phyloP scores from a whole-genome alignment of 805 yeast genomes.

The Yamadazyma laniorum region DNA sequence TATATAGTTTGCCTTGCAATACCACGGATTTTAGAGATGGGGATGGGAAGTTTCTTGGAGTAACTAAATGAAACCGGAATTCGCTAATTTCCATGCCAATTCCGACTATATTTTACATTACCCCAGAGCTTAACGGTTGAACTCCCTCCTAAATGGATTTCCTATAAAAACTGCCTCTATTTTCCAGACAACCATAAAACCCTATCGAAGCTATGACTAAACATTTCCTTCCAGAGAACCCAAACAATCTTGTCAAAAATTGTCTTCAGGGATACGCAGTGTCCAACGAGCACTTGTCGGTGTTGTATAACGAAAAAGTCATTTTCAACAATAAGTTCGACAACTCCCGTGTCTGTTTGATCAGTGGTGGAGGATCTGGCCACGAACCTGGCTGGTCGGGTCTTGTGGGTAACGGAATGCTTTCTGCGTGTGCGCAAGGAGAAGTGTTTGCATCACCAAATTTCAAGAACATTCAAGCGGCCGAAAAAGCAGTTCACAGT shows the following conservation, averaged over 20 bases:
- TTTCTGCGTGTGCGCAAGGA: conserved; percentile 40
- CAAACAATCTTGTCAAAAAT: conserved; percentile 32
- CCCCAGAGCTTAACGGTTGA: too few species aligned
- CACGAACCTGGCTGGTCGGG: conserved; percentile 45
- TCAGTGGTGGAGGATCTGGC: conserved; percentile 45
- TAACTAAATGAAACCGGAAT: too few species aligned
- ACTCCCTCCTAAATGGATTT: too few species aligned
- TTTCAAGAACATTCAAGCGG: conserved; percentile 36
- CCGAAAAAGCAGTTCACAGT: conserved; percentile 33
- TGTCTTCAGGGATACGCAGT: conserved; percentile 39
- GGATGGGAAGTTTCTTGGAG: conserved; percentile 10
- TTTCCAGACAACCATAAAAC: background rate
- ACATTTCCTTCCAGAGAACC: conserved; percentile 40
- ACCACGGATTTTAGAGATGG: conserved; percentile 9
- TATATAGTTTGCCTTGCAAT: too few species aligned
- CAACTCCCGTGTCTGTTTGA: conserved; percentile 25
- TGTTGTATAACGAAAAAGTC: conserved; percentile 38
- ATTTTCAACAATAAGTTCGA: conserved; percentile 31
- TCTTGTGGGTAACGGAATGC: conserved; percentile 37
- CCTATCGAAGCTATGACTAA: conserved; percentile 30
- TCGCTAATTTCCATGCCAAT: too few species aligned
- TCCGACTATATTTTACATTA: too few species aligned
- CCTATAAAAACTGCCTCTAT: too few species aligned
- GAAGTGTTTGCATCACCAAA: conserved; percentile 44
- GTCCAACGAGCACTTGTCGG: conserved; percentile 35